Base-by-base conservation (phyloP, 345 rosid genomes). In the Euphorbia lathyris region DNA sequence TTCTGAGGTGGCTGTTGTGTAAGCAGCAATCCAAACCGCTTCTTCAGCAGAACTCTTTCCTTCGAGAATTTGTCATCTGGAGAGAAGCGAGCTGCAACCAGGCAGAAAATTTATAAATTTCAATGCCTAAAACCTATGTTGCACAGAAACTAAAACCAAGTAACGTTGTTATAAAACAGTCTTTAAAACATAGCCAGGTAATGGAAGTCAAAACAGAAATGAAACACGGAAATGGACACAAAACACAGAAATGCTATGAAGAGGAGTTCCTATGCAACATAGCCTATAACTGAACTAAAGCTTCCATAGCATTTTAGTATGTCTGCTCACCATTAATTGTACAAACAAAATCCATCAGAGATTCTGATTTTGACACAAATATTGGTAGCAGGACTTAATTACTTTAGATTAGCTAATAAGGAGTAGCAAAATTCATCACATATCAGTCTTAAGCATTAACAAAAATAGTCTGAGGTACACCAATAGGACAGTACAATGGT, bases 11-110 rank as follows among this genome's bases (percentile, higher is more conserved):
- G 73, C 40, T 79, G 78, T 76, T 88, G 93, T 30, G 87, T 92
- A 0, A 91, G 96, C 77, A 92, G 74, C 79, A 92, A 82, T 38
- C 94, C 94, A 25, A 90, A 92, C 9, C 96, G 86, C 80, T 88
- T 92, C 86, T 92, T 92, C 71, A 90, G 75, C 58, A 82, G 77
- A 64, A 88, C 84, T 86, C 96, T 92, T 72, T 90, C 86, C 82
- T 88, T 85, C 0, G 94, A 86, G 71, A 79, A 92, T 71, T 92
- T 88, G 85, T 90, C 97, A 65, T 92, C 97, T 0, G 96, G 97
- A 9, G 94, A 90, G 82, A 92, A 92, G 42, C 96, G 90, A 36
- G 96, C 97, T 90, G 87, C 83, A 60, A 66, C 42, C 17, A 67
- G 3, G 38, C 26, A 17, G n/a, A 40, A 45, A 45, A 2, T 34